Percentiles rank a stretch among this genome's conserved stretches.
phyloP scores from a whole-genome alignment of 495 filamentous ascomycete genomes.

The Oidiodendron maius region DNA sequence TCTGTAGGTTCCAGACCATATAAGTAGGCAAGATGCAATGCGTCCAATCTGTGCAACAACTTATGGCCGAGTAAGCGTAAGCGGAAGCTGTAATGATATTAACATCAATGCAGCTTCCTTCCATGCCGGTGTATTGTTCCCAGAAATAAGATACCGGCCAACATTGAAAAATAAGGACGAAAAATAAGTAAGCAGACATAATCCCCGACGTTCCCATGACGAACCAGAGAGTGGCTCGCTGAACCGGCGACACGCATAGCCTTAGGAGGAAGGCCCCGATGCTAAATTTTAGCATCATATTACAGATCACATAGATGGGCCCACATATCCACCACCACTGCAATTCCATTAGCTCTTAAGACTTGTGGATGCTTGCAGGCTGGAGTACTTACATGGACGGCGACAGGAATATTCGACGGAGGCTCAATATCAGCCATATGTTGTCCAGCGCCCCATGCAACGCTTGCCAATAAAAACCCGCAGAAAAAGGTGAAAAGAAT shows the following conservation, averaged over 20 bases:
- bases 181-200: slow-evolving; percentile 26
- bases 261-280: slow-evolving; percentile 35
- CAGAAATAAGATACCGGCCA: slow-evolving; percentile 28
- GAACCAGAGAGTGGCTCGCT: slow-evolving; percentile 28
- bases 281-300: slow-evolving; percentile 27
- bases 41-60: slow-evolving; percentile 24
- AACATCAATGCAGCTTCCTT: slow-evolving; percentile 15
- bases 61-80: slow-evolving; percentile 21
- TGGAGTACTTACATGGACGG: neutral
- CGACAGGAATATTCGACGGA: neutral
- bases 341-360: neutral
- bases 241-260: slow-evolving; percentile 24
- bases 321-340: slow-evolving; percentile 24
- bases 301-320: slow-evolving; percentile 25
- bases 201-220: slow-evolving; percentile 19
- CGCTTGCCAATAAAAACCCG: neutral
- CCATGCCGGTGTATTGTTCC: slow-evolving; percentile 14
- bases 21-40: slow-evolving; percentile 24
- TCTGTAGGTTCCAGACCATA: slow-evolving; percentile 23
- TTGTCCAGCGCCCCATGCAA: neutral
- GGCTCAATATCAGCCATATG: slow-evolving; percentile 3
- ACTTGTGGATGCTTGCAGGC: neutral
- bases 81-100: slow-evolving; percentile 14
- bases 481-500: slow-evolving; percentile 2
- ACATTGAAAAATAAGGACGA: slow-evolving; percentile 37